Evolutionary conservation across 495 filamentous ascomycete genomes (phyloP).

Genomic region (Lepraria neglecta): DNA sequence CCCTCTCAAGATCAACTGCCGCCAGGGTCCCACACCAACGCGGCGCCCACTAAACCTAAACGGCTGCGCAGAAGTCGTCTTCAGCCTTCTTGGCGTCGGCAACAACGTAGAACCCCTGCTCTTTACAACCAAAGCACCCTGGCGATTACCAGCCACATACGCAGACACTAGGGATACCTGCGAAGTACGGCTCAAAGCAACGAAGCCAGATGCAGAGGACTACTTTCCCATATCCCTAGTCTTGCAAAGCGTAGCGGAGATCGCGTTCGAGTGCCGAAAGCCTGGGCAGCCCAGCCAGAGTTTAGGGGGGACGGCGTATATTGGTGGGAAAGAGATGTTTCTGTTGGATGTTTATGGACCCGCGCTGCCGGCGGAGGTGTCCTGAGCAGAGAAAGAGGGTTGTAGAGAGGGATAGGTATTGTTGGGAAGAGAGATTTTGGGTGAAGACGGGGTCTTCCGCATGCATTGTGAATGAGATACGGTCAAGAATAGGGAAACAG

Average conservation of each 20-base stretch:
- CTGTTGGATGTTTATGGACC: background rate
- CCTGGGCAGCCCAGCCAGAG: background rate
- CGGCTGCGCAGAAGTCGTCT: background rate
- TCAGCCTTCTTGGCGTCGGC: background rate
- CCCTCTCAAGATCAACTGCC: background rate
- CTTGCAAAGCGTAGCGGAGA: slow-evolving; percentile 2
- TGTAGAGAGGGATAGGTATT: too few relatives aligned
- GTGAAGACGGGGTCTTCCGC: too few relatives aligned
- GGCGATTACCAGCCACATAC: background rate
- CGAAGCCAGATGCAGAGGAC: background rate
- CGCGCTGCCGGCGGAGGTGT: too few relatives aligned
- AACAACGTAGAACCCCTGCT: background rate
- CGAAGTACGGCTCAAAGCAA: background rate
- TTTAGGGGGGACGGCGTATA: background rate
- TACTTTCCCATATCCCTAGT: background rate
- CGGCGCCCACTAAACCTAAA: background rate
- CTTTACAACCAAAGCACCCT: background rate
- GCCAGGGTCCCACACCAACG: background rate
- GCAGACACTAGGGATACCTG: background rate
- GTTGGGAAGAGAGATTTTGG: too few relatives aligned
- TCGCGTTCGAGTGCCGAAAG: background rate
- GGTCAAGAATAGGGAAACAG: too few relatives aligned
- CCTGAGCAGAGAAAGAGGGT: too few relatives aligned
- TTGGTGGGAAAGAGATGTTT: background rate
- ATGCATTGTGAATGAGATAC: too few relatives aligned